Base-by-base conservation (phyloP, 164 flowering plant genomes). In the Houttuynia cordata region DNA sequence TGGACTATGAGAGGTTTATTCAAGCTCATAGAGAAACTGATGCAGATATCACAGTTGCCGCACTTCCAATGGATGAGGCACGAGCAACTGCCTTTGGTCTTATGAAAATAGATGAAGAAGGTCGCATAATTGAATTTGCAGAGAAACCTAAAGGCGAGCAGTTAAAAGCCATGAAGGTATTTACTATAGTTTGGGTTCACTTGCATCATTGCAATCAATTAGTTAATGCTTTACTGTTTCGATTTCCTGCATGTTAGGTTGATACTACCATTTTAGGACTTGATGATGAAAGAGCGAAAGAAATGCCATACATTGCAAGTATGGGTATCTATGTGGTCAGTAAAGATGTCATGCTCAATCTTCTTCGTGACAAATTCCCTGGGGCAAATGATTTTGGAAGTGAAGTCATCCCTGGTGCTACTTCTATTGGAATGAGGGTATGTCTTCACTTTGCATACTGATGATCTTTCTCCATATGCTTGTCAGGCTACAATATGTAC, bases 321-420 rank as follows among this genome's bases (percentile, higher is more conserved):
- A 93, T 93, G 98, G 98, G 98, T 62, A 92, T 93, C 56, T 93
- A 93, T 80, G 98, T 93, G 59, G 78, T 93, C 52, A 93, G 94
- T 82, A 93, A 87, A 78, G 74, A 93, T 73, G 96, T 83, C 58
- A 89, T 93, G 98, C 45, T 89, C 50, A 65, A 79, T 45, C 76
- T 93, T 53, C 90, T 93, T 18, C 69, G 86, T 22, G 84, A 93
- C 7, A 76, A 82, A 70, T 89, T 89, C 64, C 98, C 98, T 54
- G 91, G 82, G 68, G 97, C 98, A 64, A 93, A 89, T 78, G 98
- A 93, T 68, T 89, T 93, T 75, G 98, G 97, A 23, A 87, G 98
- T 77, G 97, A 93, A 82, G 91, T 93, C 51, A 93, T 93, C 69
- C 97, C 98, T 17, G 97, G 97, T 52, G 98, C 97, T 51, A 93